phyloP scores from a whole-genome alignment of 306 rosid species.

The Sechiopsis laciniata region DNA sequence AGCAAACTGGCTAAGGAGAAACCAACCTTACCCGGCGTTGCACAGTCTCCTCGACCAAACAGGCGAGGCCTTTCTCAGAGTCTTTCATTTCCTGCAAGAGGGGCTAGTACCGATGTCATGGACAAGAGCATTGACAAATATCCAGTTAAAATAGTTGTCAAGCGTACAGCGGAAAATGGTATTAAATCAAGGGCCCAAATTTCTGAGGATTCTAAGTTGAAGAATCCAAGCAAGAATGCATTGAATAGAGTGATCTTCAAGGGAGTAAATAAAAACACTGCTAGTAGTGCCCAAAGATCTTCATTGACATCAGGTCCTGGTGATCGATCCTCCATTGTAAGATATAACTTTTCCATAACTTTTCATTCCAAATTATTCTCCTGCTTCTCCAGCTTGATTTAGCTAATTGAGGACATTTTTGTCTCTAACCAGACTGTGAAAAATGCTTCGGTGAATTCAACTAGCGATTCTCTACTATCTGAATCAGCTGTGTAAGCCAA shows the following conservation, averaged over 20 bases:
- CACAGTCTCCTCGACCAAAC: constrained; percentile 38
- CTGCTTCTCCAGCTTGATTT: constrained; percentile 14
- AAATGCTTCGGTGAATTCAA: constrained; percentile 30
- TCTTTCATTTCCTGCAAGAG: constrained; percentile 61
- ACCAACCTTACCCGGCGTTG: constrained; percentile 36
- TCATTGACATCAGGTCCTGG: constrained; percentile 44
- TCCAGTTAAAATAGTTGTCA: constrained; percentile 37
- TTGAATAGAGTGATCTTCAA: constrained; percentile 43
- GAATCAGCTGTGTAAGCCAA: constrained; percentile 50
- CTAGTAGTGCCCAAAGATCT: constrained; percentile 32
- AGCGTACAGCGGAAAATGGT: constrained; percentile 35
- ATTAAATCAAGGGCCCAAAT: constrained; percentile 33
- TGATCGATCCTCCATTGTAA: constrained; percentile 42
- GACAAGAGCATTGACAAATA: constrained; percentile 60
- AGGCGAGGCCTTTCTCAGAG: constrained; percentile 59
- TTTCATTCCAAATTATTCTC: background rate
- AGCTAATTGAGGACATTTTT: constrained; percentile 13
- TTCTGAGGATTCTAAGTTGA: constrained; percentile 30
- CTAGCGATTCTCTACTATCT: constrained; percentile 35
- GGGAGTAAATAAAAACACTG: constrained; percentile 35
- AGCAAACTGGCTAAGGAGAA: constrained; percentile 56
- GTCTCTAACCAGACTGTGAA: constrained; percentile 42
- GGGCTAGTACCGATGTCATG: constrained; percentile 42
- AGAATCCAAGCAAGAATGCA: constrained; percentile 4
- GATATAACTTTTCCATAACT: constrained; percentile 5